Percentiles rank a stretch among this genome's conserved stretches.
Evolutionary conservation across 176 grass and related monocot species (phyloP).

Genomic region (Carex pumila): DNA sequence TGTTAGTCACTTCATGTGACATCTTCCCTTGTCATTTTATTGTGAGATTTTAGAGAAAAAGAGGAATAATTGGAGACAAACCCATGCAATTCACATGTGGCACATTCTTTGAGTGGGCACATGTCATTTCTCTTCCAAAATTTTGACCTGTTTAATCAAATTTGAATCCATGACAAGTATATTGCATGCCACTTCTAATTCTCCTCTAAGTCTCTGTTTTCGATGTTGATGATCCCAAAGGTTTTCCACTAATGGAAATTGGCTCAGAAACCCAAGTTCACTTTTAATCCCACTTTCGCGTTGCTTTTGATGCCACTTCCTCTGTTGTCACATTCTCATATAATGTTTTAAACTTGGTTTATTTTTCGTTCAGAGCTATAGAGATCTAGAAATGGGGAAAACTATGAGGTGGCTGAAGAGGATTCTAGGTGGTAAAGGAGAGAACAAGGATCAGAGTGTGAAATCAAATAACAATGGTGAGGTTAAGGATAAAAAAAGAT

Average conservation of each 20-base stretch:
- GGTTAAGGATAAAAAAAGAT: conserved; percentile 53
- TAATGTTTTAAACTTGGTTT: conserved; percentile 1
- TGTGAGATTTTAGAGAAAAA: conserved; percentile 3
- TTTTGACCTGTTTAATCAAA: not conserved
- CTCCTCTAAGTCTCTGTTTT: conserved; percentile 9
- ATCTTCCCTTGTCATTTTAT: conserved; percentile 17
- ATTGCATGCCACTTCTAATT: not conserved
- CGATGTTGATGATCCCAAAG: conserved; percentile 10
- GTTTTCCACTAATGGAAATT: conserved; percentile 1
- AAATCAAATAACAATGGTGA: conserved; percentile 2
- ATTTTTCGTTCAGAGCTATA: not conserved
- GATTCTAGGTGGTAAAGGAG: conserved; percentile 44
- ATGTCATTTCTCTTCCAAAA: conserved; percentile 18
- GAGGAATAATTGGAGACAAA: conserved; percentile 24
- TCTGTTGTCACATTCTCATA: not conserved
- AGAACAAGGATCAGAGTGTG: conserved; percentile 16
- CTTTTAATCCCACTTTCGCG: not conserved
- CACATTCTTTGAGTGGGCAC: not conserved
- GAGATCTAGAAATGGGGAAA: conserved; percentile 34
- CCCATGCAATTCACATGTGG: conserved; percentile 24
- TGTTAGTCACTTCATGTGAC: not conserved
- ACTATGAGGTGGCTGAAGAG: conserved; percentile 62
- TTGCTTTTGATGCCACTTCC: conserved; percentile 4
- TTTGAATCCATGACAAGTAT: not conserved
- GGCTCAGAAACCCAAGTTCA: not conserved